Evolutionary conservation across 495 filamentous ascomycete genomes (phyloP), one percentile per base, ranked within the genome.

Genomic region (Penicillium cinerascens): DNA sequence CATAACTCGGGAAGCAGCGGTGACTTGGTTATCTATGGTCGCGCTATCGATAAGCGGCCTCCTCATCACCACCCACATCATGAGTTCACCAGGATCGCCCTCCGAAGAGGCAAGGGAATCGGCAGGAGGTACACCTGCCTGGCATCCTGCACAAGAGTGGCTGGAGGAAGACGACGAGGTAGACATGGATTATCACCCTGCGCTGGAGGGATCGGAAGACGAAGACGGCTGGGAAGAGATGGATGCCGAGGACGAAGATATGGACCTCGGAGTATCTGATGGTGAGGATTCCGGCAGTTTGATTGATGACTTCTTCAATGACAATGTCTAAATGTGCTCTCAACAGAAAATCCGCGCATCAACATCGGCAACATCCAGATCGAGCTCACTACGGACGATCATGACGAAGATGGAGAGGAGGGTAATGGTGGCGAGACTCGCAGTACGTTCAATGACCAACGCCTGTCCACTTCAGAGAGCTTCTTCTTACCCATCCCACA

Each of bases 171-270:
- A 72, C 17, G 63, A 73, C 23, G 55, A 56, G 38, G 23, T 43
- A 7, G 63, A 64, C 21, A 39, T 46, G 17, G 60, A 66, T 20
- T 66, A 57, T 42, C 47, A 59, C 26, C 53, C 63, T 10, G 66
- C 67, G 10, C 11, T 16, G 29, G 55, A 55, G 11, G 26, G 44
- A 8, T 47, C 43, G 26, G 49, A 49, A 0, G 38, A 52, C 8
- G 56, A 58, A 15, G 56, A 60, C 41, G 56, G 46, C 23, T 57
- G 47, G 50, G 60, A 59, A 42, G 56, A 62, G 48, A 60, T 40
- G 21, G 58, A 73, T 10, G 75, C 77, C 16, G 74, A 76, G 29
- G 75, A 82, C 58, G 69, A 77, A 53, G 78, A 80, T 60, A 78
- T 72, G 74, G 79, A 70, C 55, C 73, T 56, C 22, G 49, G 42